A percentile compares a stretch with the other conserved stretches of the same genome.
These are phyloP conservation scores for Diplodia corticola DNA, from an alignment of 2,329 filamentous ascomycete genomes.

Conservation along the genomic window DNA sequence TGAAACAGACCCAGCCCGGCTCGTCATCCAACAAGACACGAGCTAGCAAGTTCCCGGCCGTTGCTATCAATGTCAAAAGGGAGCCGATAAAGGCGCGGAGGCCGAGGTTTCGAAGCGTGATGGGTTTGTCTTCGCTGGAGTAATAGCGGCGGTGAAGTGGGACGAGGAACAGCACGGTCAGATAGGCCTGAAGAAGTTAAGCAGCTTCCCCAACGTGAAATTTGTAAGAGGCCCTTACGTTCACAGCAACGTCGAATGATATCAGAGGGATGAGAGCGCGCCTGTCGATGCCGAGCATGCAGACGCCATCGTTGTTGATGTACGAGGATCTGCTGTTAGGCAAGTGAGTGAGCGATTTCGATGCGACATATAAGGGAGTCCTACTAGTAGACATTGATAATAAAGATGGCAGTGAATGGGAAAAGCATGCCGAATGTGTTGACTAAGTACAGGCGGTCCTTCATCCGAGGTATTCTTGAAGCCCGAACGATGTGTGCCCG, in stretches of 20 bases:
- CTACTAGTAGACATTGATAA: not conserved
- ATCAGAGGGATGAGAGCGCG: conserved; percentile 62
- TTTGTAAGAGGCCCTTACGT: conserved; percentile 36
- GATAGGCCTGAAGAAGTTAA: conserved; percentile 45
- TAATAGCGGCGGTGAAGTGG: conserved; percentile 48
- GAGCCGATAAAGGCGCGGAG: not conserved
- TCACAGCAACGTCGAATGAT: conserved; percentile 60
- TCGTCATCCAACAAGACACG: not conserved
- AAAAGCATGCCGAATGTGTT: not conserved
- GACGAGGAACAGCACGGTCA: conserved; percentile 62
- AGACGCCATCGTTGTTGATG: conserved; percentile 32
- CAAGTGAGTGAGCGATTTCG: not conserved
- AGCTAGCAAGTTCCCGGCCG: not conserved
- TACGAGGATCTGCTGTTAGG: not conserved
- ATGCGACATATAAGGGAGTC: too few relatives aligned
- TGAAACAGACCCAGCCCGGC: conserved; percentile 5
- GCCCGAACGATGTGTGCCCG: conserved; percentile 2
- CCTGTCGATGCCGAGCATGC: conserved; percentile 62
- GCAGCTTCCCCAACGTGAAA: not conserved
- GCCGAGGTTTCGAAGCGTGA: not conserved
- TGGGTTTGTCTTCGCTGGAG: not conserved
- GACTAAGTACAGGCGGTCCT: not conserved
- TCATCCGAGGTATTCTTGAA: not conserved
- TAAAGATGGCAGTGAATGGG: not conserved
- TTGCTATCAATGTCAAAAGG: not conserved